Evolutionary conservation across 257 asterid species (phyloP), one percentile per base, ranked within the genome.

Genomic region (Lantana camara): DNA sequence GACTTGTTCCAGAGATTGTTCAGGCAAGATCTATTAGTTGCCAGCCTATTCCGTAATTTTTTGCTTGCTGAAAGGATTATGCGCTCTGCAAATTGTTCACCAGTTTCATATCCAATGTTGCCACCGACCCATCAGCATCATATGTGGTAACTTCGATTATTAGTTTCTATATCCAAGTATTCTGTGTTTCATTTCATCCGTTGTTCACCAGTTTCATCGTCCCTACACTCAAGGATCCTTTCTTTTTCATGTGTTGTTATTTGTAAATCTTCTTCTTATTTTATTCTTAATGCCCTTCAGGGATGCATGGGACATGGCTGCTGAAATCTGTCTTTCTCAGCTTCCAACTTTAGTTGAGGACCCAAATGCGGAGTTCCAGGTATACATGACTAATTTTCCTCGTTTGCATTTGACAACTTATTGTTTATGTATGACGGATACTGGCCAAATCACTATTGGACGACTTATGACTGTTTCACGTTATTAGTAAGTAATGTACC

Each of bases 291-390:
- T 77, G 67, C 66, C 14, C 62, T 75, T 7, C 63, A 94, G 99
- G 99, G 97, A 90, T 82, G 99, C 99, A 57, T 94, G 99, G 99
- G 99, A 94, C 73, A 94, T 94, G 99, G 98, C 99, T 73, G 96
- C 99, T 66, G 99, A 94, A 80, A 90, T 90, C 62, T 94, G 99
- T 76, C 96, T 94, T 69, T 86, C 99, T 68, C 99, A 90, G 86
- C 96, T 94, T 63, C 98, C 98, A 67, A 54, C 82, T 69, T 83
- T 94, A 64, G 86, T 90, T 52, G 91, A 84, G 77, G 93, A 94
- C 74, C 98, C 99, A 30, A 85, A 82, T 86, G 88, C 93, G 23
- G 99, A 88, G 72, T 94, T 94, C 74, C 99, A 90, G 97, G 99
- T 86, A 58, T 60, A 67, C 42, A 23, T 60, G 1, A 9, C 16